A percentile compares a stretch with the other conserved stretches of the same genome.
phyloP scores from a whole-genome alignment of 257 asterid genomes.

The Scutellaria baicalensis region DNA sequence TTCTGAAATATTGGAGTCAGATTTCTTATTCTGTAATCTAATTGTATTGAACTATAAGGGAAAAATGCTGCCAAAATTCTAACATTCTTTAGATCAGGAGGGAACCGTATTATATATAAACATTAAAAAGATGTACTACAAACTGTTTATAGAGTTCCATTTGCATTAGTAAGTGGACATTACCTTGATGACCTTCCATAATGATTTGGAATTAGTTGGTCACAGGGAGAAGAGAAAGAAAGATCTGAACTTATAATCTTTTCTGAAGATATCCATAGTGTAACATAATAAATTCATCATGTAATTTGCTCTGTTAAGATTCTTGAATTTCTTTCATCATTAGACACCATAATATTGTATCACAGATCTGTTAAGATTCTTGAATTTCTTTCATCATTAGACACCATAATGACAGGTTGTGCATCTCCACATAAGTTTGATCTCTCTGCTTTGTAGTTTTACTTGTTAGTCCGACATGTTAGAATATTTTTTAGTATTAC shows the following conservation, averaged over 20 bases:
- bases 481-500: background rate
- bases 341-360: too few relatives aligned
- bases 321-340: background rate
- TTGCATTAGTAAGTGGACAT: background rate
- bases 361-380: too few relatives aligned
- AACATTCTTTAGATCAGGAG: background rate
- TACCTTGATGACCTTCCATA: background rate
- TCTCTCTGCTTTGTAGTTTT: background rate
- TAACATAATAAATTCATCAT: background rate
- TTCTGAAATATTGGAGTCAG: background rate
- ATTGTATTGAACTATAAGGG: background rate
- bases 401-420: too few relatives aligned
- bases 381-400: too few relatives aligned
- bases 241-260: background rate
- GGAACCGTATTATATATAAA: background rate
- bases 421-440: background rate
- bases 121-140: background rate
- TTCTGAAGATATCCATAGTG: background rate
- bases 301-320: background rate
- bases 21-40: background rate
- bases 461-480: background rate
- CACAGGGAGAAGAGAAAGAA: too few relatives aligned
- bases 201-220: background rate
- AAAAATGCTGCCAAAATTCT: background rate
- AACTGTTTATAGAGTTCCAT: background rate